phyloP scores from a whole-genome alignment of 495 filamentous ascomycete species.

The Penicillium herquei region DNA sequence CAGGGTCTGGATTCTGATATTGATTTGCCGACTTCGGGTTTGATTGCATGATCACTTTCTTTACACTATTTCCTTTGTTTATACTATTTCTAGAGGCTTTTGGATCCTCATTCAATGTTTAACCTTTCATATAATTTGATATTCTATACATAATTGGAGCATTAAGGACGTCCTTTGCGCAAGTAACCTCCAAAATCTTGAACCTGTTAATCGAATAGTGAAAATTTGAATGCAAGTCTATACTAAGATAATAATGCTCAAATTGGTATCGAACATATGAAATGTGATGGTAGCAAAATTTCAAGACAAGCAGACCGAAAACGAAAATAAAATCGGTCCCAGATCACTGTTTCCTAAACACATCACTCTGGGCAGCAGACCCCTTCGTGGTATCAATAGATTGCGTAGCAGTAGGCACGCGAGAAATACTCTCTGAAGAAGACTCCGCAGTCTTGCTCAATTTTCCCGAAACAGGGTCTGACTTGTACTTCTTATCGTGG shows the following conservation, averaged over 20 bases:
- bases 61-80: constrained; percentile 8
- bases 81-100: not conserved
- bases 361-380: not conserved
- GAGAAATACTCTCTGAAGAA: not conserved
- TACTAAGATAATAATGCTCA: no score
- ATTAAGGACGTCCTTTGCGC: no score
- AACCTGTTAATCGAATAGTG: no score
- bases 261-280: no score
- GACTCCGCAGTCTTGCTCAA: not conserved
- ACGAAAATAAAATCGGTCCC: not conserved
- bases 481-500: constrained; percentile 9
- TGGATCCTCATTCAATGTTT: no score
- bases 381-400: not conserved
- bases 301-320: no score
- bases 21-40: constrained; percentile 18
- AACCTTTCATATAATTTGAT: no score
- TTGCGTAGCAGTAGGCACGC: not conserved
- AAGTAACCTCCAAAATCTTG: no score
- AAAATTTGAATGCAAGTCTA: not conserved
- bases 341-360: not conserved
- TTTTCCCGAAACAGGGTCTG: not conserved
- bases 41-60: constrained; percentile 8
- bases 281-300: no score
- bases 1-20: constrained; percentile 27
- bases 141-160: not conserved